Evolutionary conservation across 352 stramenopile genomes (phyloP).

Genomic region (Globisporangium radiosum): DNA sequence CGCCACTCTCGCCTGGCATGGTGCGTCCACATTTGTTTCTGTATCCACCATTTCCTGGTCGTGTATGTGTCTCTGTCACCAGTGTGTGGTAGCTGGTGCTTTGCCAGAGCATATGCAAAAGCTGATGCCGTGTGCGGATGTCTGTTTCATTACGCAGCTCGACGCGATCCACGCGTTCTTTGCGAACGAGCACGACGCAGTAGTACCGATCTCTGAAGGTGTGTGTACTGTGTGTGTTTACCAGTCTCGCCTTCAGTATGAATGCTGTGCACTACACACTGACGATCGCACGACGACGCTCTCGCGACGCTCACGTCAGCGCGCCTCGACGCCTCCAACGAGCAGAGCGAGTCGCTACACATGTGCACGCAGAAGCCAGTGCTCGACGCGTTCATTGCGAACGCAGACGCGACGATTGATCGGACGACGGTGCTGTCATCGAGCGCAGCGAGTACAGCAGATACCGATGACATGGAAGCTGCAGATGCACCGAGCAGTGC

Average conservation of each 20-base stretch:
- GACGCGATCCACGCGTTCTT: constrained; percentile 15
- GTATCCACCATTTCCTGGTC: background rate
- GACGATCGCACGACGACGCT: too few species aligned
- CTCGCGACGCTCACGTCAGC: too few species aligned
- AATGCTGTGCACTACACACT: too few species aligned
- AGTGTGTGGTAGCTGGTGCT: background rate
- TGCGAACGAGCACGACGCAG: background rate
- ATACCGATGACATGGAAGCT: too few species aligned
- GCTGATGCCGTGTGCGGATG: background rate
- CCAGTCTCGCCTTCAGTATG: too few species aligned
- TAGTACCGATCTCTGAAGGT: background rate
- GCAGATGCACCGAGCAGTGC: background rate
- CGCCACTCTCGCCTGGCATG: constrained; percentile 46
- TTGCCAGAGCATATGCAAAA: background rate
- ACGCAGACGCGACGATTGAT: constrained; percentile 1
- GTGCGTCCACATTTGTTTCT: constrained; percentile 15
- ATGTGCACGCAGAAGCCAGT: constrained; percentile 5
- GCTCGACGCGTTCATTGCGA: constrained; percentile 12
- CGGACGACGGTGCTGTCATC: too few species aligned
- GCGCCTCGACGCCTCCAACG: background rate
- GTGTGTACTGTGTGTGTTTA: background rate
- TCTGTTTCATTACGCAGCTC: constrained; percentile 3
- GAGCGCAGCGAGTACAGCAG: too few species aligned
- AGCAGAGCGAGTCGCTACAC: background rate
- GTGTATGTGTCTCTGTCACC: background rate